Percentiles rank a stretch among this genome's conserved stretches.
Evolutionary conservation across 1,284 basidiomycete species (phyloP).

Genomic region (Leccinum cinnamomeum): DNA sequence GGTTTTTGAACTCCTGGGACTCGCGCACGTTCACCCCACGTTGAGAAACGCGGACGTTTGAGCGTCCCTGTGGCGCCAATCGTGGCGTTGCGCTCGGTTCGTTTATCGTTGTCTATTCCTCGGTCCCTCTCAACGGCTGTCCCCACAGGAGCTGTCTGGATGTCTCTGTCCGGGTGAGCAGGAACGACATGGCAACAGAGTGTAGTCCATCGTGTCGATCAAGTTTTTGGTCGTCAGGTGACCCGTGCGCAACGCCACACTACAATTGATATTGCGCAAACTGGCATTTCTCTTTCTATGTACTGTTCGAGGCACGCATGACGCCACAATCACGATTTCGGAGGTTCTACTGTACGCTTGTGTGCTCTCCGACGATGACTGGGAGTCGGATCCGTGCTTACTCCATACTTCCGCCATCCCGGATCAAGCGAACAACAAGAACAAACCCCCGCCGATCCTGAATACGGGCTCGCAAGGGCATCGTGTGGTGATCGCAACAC

Average conservation of each 20-base stretch:
- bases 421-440: not conserved
- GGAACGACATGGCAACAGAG: not conserved
- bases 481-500: not conserved
- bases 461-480: not conserved
- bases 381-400: not conserved
- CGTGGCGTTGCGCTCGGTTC: not conserved
- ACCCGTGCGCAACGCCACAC: not conserved
- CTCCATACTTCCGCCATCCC: not conserved
- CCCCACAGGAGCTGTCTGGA: not conserved
- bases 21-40: constrained; percentile 69
- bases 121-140: not conserved
- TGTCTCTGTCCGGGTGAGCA: not conserved
- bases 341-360: not conserved
- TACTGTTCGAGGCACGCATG: not conserved
- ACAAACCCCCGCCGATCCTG: not conserved
- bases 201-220: not conserved
- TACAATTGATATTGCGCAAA: not conserved
- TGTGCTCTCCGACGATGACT: not conserved
- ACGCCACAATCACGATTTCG: not conserved
- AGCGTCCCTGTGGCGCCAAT: constrained; percentile 15
- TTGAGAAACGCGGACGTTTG: constrained; percentile 66
- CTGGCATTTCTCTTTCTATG: not conserved
- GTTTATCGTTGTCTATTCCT: not conserved
- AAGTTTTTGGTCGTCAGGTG: not conserved
- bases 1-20: constrained; percentile 64